These are phyloP conservation scores for Fusarium pseudograminearum DNA, from an alignment of 2,329 filamentous ascomycete species.

Conservation along the genomic window DNA sequence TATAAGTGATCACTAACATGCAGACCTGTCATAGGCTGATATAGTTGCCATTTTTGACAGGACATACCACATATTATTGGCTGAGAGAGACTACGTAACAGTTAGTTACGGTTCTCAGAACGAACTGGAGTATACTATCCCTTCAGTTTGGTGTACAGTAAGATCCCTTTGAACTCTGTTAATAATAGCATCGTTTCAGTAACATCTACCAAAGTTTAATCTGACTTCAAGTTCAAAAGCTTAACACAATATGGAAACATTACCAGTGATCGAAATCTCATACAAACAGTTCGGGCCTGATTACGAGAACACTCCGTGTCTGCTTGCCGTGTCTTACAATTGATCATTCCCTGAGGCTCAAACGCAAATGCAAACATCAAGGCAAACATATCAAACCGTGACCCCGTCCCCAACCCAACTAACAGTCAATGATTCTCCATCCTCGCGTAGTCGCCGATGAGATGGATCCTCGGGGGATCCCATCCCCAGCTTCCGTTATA, in stretches of 20 bases:
- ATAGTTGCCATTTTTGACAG: not conserved
- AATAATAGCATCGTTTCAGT: not conserved
- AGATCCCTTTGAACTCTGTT: not conserved
- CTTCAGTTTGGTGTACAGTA: not conserved
- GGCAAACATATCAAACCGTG: not conserved
- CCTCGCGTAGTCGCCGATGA: conserved; percentile 12
- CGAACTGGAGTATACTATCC: not conserved
- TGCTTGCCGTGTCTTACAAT: not conserved
- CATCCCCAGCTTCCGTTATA: conserved; percentile 13
- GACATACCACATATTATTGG: not conserved
- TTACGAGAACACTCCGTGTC: not conserved
- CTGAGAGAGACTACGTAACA: not conserved
- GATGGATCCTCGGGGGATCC: conserved; percentile 5
- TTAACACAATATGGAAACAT: not conserved
- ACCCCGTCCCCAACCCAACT: not conserved
- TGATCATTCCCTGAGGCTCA: conserved; percentile 19
- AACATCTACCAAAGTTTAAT: not conserved
- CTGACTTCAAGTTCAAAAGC: not conserved
- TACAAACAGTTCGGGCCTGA: not conserved
- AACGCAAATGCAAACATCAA: conserved; percentile 2
- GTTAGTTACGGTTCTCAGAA: not conserved
- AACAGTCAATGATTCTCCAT: not conserved
- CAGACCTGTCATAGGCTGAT: not conserved
- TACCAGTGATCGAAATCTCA: not conserved
- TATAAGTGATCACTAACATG: not conserved